Evolutionary conservation across 225 moss, liverwort and hornwort species (phyloP), one percentile per base, ranked within the genome.

Genomic region (Takakia lepidozioides): DNA sequence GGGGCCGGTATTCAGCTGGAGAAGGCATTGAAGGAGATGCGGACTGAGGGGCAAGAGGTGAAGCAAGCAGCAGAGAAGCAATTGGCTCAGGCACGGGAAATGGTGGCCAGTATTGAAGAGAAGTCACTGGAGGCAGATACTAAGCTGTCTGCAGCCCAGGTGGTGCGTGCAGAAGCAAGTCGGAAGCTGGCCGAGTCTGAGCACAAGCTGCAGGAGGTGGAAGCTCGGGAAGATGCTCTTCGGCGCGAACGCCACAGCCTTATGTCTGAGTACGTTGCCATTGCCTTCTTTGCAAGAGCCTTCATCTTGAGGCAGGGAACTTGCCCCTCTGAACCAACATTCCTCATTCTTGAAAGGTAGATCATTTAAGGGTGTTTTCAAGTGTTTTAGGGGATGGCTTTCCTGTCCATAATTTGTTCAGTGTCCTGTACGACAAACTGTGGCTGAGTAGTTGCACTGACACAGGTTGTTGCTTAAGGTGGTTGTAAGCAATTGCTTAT

Each of bases 161-260:
- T 85, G 59, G 60, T 83, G 19, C 82, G 75, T 62, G 98, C 98
- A 17, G 87, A 88, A 65, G 75, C 85, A 20, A 82, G 80, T 54
- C 82, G 91, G 15, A 91, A 80, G 56, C 78, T 76, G 35, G 87
- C 85, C 45, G 98, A 98, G 64, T 68, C 83, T 40, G 81, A 74
- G 62, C 87, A 78, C 54, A 81, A 83, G 21, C 56, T 98, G 9
- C 75, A 83, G 50, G 98, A 98, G 61, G 76, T 83, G 19, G 91
- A 98, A 70, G 85, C 87, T 20, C 82, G 98, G 24, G 98, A 88
- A 73, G 72, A 76, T 59, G 87, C 98, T 17, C 74, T 99, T 2
- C 73, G 98, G 54, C 80, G 98, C 35, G 98, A 99, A 71, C 80
- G 91, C 29, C 91, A 99, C 46, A 75, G 78, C 34, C 63, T 87